Percentiles rank a stretch among this genome's conserved stretches.
Evolutionary conservation across 1,284 basidiomycete species (phyloP).

Genomic region (Cutaneotrichosporon cavernicola): DNA sequence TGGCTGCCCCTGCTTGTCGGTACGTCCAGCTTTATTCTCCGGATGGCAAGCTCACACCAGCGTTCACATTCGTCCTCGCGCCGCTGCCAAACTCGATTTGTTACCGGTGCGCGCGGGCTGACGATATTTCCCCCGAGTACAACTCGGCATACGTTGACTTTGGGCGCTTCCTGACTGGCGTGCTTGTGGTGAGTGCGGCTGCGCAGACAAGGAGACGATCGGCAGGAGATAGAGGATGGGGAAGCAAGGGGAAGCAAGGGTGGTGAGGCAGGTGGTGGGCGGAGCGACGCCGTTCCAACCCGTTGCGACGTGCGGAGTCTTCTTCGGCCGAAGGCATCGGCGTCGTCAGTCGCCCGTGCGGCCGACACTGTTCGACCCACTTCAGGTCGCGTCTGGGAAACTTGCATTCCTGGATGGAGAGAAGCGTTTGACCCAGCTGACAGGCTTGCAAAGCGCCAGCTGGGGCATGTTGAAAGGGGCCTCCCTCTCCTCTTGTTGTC

Average conservation of each 20-base stretch:
- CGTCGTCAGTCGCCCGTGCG: neutral
- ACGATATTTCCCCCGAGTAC: conserved; percentile 60
- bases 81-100: conserved; percentile 88
- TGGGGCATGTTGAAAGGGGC: neutral
- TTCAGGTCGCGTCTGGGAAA: neutral
- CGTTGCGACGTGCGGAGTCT: neutral
- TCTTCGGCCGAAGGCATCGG: neutral
- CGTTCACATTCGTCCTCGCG: conserved; percentile 90
- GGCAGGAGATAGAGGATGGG: neutral
- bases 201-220: neutral
- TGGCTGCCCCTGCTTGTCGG: conserved; percentile 97
- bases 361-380: neutral
- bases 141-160: conserved; percentile 75
- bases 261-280: neutral
- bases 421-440: neutral
- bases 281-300: neutral
- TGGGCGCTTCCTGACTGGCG: conserved; percentile 89
- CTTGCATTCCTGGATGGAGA: too few species aligned
- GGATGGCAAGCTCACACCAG: conserved; percentile 55
- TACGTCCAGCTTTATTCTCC: conserved; percentile 55
- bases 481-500: neutral
- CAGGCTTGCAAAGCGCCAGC: neutral
- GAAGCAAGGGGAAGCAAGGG: neutral
- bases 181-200: conserved; percentile 66
- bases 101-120: conserved; percentile 56